Evolutionary conservation across 805 yeast species (phyloP).

Genomic region (Myxozyma mucilagina): DNA sequence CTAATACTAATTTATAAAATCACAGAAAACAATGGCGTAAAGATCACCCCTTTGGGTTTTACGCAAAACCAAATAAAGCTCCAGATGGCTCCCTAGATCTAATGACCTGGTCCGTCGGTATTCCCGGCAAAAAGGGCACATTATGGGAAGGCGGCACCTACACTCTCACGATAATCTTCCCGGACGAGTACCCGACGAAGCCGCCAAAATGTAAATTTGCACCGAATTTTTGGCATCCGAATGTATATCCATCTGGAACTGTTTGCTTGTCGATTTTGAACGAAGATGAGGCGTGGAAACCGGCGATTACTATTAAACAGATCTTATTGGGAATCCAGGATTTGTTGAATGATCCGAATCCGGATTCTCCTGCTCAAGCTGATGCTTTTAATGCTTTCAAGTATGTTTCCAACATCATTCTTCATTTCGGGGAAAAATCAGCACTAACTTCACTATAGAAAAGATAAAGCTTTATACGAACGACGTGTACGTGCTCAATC

Average conservation of each 20-base stretch:
- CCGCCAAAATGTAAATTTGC: constrained; percentile 95
- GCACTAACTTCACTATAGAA: constrained; percentile 40
- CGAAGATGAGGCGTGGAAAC: constrained; percentile 97
- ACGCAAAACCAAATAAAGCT: constrained; percentile 82
- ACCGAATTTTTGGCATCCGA: constrained; percentile 90
- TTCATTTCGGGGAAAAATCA: background rate
- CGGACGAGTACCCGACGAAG: constrained; percentile 90
- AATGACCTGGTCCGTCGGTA: constrained; percentile 89
- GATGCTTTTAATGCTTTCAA: constrained; percentile 82
- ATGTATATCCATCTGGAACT: constrained; percentile 96
- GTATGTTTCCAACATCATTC: constrained; percentile 1
- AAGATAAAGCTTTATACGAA: constrained; percentile 68
- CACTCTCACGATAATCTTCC: constrained; percentile 78
- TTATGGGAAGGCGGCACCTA: constrained; percentile 88
- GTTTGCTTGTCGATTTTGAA: constrained; percentile 89
- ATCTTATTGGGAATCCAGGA: constrained; percentile 91
- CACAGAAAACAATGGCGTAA: constrained; percentile 92
- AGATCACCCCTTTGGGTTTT: constrained; percentile 97
- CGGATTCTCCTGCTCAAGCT: constrained; percentile 95
- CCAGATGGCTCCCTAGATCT: constrained; percentile 82
- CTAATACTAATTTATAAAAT: background rate
- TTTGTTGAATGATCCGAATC: constrained; percentile 84
- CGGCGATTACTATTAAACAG: constrained; percentile 84
- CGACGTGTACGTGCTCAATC: constrained; percentile 81
- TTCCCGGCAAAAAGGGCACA: constrained; percentile 88